These are phyloP conservation scores for Marasmius sp. DNA, from an alignment of 1,284 basidiomycete species.

Conservation along the genomic window DNA sequence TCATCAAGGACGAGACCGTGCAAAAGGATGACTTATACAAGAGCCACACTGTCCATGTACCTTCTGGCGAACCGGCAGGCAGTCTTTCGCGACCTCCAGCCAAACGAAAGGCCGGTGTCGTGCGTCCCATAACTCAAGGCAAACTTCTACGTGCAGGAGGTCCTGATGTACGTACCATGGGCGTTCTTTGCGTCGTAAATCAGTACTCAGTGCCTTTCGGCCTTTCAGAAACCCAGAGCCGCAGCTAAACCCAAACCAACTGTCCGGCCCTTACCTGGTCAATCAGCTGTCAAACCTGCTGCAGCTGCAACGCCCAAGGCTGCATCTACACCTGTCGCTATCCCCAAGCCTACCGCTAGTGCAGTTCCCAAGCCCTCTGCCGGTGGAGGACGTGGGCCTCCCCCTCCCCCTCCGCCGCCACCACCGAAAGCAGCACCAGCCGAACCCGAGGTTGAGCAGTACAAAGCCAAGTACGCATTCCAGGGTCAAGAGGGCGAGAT, in stretches of 20 bases:
- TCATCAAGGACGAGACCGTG: conserved; percentile 87
- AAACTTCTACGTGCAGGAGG: conserved; percentile 81
- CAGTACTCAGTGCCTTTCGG: not conserved
- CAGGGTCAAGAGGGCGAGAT: conserved; percentile 92
- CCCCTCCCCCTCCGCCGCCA: conserved; percentile 45
- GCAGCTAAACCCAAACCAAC: conserved; percentile 55
- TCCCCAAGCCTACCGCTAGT: conserved; percentile 15
- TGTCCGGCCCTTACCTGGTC: conserved; percentile 58
- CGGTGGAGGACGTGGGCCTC: conserved; percentile 24
- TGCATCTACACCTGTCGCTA: conserved; percentile 50
- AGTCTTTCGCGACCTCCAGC: conserved; percentile 85
- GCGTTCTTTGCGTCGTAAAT: conserved; percentile 6
- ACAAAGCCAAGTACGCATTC: conserved; percentile 88
- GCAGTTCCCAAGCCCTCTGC: conserved; percentile 15
- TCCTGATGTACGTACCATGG: conserved; percentile 55
- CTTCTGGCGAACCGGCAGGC: conserved; percentile 82
- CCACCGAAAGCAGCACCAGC: conserved; percentile 54
- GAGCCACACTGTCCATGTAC: conserved; percentile 87
- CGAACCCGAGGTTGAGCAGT: conserved; percentile 72
- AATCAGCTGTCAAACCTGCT: conserved; percentile 31
- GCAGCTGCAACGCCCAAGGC: conserved; percentile 27
- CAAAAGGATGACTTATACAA: conserved; percentile 89
- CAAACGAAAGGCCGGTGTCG: conserved; percentile 82
- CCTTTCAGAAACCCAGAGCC: conserved; percentile 42
- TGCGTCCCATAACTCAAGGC: conserved; percentile 82